Evolutionary conservation across 2,329 filamentous ascomycete genomes (phyloP).

Genomic region (Teratosphaeria zuluensis): DNA sequence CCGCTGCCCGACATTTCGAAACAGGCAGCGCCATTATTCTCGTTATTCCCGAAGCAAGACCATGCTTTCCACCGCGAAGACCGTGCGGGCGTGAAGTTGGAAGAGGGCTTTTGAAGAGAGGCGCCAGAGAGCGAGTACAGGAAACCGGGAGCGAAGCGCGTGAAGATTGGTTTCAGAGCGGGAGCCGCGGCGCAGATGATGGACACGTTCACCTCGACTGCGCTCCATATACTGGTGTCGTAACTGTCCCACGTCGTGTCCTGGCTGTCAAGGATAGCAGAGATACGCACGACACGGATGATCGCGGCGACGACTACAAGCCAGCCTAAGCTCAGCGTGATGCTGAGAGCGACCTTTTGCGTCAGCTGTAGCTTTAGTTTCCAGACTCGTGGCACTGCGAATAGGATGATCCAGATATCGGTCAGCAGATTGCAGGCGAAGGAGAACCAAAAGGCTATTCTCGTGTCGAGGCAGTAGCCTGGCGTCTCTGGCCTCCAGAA

Average conservation of each 20-base stretch:
- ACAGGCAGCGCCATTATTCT: not conserved
- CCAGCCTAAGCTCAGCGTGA: not conserved
- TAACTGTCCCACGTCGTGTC: constrained; percentile 24
- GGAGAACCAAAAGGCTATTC: not conserved
- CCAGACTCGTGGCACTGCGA: not conserved
- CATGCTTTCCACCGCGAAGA: not conserved
- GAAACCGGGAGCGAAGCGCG: not conserved
- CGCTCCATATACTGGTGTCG: constrained; percentile 26
- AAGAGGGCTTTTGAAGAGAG: too few relatives aligned
- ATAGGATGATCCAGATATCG: not conserved
- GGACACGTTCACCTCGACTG: constrained; percentile 27
- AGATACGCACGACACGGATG: not conserved
- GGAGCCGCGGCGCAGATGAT: constrained; percentile 28
- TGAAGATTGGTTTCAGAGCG: constrained; percentile 26
- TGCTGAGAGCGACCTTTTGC: not conserved
- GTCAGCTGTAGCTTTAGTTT: not conserved
- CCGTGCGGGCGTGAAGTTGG: too few relatives aligned
- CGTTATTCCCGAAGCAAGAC: too few relatives aligned
- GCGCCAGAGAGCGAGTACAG: not conserved
- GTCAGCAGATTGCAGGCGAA: not conserved
- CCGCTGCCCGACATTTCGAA: not conserved
- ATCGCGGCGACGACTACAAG: not conserved
- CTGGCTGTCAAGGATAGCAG: not conserved
- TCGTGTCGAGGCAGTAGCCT: not conserved
- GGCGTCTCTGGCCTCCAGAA: not conserved